Percentiles rank a stretch among this genome's conserved stretches.
phyloP scores from a whole-genome alignment of 805 yeast species.

The Spathaspora arborariae region DNA sequence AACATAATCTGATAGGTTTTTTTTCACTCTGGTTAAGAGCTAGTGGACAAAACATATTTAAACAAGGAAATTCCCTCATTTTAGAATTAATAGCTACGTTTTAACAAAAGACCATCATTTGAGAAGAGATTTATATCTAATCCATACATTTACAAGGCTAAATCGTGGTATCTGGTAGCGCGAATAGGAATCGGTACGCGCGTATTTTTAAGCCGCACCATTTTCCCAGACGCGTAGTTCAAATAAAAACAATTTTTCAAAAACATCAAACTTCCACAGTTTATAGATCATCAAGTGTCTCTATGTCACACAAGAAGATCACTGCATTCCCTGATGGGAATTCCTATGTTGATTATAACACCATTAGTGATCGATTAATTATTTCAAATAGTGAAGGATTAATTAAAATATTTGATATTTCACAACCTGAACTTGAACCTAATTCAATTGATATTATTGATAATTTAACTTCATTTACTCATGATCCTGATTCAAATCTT shows the following conservation, averaged over 20 bases:
- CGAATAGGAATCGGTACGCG: too few species aligned
- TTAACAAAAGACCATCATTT: too few species aligned
- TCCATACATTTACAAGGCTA: too few species aligned
- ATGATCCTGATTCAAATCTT: conserved; percentile 11
- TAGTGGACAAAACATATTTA: too few species aligned
- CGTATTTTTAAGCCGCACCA: too few species aligned
- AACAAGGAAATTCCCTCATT: too few species aligned
- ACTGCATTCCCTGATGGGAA: conserved; percentile 42
- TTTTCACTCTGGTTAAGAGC: too few species aligned
- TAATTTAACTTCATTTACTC: conserved; percentile 40
- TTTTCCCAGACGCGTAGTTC: not conserved
- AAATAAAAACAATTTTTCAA: not conserved
- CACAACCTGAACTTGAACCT: conserved; percentile 56
- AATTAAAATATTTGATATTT: conserved; percentile 40
- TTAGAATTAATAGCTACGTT: too few species aligned
- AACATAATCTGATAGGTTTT: too few species aligned
- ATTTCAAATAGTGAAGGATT: conserved; percentile 56
- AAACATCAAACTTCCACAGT: not conserved
- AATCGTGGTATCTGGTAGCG: too few species aligned
- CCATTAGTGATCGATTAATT: conserved; percentile 28
- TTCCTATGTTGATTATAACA: conserved; percentile 26
- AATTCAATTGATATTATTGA: conserved; percentile 50
- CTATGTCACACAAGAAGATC: conserved; percentile 16
- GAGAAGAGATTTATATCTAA: too few species aligned
- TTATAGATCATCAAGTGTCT: not conserved